Conservation (phyloP, 768 basidiomycete species). For the Phylloporus arenicola region DNA sequence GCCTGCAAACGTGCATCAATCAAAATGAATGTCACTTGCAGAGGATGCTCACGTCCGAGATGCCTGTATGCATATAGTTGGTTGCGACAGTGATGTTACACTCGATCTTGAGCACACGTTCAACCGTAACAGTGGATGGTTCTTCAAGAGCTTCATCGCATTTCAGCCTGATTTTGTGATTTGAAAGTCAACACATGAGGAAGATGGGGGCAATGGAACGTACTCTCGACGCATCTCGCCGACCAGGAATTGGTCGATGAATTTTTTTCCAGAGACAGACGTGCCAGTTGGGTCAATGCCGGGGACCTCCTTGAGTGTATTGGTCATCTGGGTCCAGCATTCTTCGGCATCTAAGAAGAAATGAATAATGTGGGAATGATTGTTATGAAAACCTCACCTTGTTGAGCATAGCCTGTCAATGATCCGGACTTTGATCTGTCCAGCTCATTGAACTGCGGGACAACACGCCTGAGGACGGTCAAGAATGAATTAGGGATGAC, state of each 20-base stretch:
- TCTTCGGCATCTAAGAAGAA: conserved; percentile 77
- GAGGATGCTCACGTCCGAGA: conserved; percentile 57
- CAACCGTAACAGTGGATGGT: conserved; percentile 50
- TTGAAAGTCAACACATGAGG: conserved; percentile 20
- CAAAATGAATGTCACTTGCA: conserved; percentile 4
- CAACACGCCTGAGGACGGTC: conserved; percentile 60
- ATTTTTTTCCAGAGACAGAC: conserved; percentile 42
- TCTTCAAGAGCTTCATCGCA: conserved; percentile 85
- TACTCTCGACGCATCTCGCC: conserved; percentile 74
- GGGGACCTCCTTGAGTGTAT: conserved; percentile 66
- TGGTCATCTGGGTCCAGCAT: conserved; percentile 74
- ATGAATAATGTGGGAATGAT: conserved; percentile 1
- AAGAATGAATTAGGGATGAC: conserved; percentile 71
- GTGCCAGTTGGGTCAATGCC: conserved; percentile 32
- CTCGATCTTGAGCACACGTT: conserved; percentile 82
- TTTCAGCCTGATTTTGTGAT: conserved; percentile 49
- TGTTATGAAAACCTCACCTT: conserved; percentile 37
- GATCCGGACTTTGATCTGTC: conserved; percentile 40
- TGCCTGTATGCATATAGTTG: conserved; percentile 84
- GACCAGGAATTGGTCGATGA: conserved; percentile 77
- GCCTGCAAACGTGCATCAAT: conserved; percentile 43
- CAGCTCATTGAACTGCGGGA: conserved; percentile 88
- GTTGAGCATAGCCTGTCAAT: conserved; percentile 68
- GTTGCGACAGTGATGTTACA: conserved; percentile 87
- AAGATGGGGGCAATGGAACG: background rate